These are phyloP conservation scores for Pyrenophora teres DNA, from an alignment of 2,329 filamentous ascomycete genomes.

Conservation along the genomic window DNA sequence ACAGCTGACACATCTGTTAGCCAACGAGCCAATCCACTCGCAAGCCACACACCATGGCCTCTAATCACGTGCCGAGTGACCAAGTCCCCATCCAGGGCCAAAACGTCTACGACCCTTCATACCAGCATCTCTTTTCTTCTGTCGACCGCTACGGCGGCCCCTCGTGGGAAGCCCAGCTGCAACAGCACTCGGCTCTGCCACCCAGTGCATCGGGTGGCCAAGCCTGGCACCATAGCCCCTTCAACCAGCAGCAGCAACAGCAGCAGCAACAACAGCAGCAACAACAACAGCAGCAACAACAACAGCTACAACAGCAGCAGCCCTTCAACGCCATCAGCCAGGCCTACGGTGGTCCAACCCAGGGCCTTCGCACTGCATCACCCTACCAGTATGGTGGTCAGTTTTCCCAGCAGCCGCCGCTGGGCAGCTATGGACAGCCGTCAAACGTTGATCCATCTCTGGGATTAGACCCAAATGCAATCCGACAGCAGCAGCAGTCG, in stretches of 20 bases:
- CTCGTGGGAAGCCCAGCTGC: constrained; percentile 39
- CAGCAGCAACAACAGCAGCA: not conserved
- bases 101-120: constrained; percentile 42
- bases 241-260: constrained; percentile 4
- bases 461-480: constrained; percentile 26
- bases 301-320: constrained; percentile 20
- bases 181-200: constrained; percentile 30
- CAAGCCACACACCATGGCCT: constrained; percentile 34
- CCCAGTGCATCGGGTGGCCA: constrained; percentile 18
- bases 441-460: constrained; percentile 37
- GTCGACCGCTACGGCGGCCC: constrained; percentile 39
- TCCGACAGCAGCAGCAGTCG: constrained; percentile 39
- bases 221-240: constrained; percentile 36
- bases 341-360: constrained; percentile 28
- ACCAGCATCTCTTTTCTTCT: constrained; percentile 34
- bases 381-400: constrained; percentile 42
- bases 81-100: constrained; percentile 39
- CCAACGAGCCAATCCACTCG: constrained; percentile 13
- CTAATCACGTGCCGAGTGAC: constrained; percentile 47
- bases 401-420: constrained; percentile 30
- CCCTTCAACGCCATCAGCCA: constrained; percentile 30
- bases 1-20: constrained; percentile 19
- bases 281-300: constrained; percentile 20
- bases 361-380: constrained; percentile 34
- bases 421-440: constrained; percentile 32